These are phyloP conservation scores for Acanthamoeba royreba DNA, from an alignment of 208 protist genomes.

Conservation along the genomic window DNA sequence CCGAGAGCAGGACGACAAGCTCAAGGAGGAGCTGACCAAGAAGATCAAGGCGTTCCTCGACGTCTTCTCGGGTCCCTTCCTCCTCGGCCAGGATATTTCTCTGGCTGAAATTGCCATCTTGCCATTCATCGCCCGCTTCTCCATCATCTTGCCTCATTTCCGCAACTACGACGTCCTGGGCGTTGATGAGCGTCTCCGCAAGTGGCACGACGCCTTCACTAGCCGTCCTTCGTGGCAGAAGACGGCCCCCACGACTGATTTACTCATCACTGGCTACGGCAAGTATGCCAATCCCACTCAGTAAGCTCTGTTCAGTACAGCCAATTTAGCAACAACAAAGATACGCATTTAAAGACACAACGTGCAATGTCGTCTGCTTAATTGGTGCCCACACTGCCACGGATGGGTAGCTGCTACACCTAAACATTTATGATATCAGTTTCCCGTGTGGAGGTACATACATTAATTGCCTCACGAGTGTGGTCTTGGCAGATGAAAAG, in stretches of 20 bases:
- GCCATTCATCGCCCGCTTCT: not conserved
- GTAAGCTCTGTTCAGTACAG: too few relatives aligned
- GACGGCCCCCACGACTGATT: not conserved
- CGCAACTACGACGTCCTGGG: not conserved
- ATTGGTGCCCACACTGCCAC: too few relatives aligned
- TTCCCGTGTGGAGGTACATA: too few relatives aligned
- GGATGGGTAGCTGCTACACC: too few relatives aligned
- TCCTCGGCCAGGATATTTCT: slow-evolving; percentile 25
- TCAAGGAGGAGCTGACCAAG: slow-evolving; percentile 24
- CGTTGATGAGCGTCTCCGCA: not conserved
- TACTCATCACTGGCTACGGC: not conserved
- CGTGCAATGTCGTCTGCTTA: too few relatives aligned
- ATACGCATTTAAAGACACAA: too few relatives aligned
- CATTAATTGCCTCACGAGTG: too few relatives aligned
- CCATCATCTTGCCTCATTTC: not conserved
- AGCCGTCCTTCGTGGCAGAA: not conserved
- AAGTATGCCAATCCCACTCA: not conserved
- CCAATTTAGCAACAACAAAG: too few relatives aligned
- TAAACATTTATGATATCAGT: too few relatives aligned
- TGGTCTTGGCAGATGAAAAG: too few relatives aligned
- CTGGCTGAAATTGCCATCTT: not conserved
- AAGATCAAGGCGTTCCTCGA: not conserved
- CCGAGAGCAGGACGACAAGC: not conserved
- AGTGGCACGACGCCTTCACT: not conserved
- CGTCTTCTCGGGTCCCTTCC: not conserved